Base-by-base conservation (phyloP, 148 eudicot genomes). In the Cornus controversa region DNA sequence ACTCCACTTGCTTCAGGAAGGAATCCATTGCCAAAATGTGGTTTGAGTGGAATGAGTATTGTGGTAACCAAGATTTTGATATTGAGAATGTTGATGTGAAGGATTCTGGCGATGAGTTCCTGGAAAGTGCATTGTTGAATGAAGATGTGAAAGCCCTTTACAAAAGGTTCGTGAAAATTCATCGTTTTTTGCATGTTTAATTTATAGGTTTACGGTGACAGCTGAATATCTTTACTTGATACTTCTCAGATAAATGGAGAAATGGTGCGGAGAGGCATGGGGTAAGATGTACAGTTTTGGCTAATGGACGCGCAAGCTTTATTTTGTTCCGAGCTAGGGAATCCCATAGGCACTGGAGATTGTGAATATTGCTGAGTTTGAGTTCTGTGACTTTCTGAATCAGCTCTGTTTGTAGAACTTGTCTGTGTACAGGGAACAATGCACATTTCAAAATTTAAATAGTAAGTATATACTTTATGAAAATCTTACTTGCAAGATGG, bases 11-110 rank as follows among this genome's bases (percentile, higher is more conserved):
- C 78, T 93, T 89, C 68, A 91, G 84, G 84, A 95, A 95, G 82
- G 97, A 95, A 74, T 84, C 86, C 13, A 95, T 95, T 70, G 88
- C 98, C 1, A 95, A 93, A 77, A 83, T 93, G 87, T 95, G 99
- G 99, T 95, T 95, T 24, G 99, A 95, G 67, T 95, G 96, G 96
- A 85, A 89, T 34, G 92, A 85, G 62, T 85, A 76, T 28, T 81
- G 84, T 75, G 91, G 94, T 37, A 70, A 66, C 18, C 75, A 73
- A 8, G 84, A 86, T 29, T 89, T 93, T 65, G 92, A 86, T 57
- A 85, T 95, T 89, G 89, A 87, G 75, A 72, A 72, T 13, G 79
- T 90, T 6, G 89, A 89, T 79, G 78, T 87, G 28, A 82, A 75
- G 22, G 85, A 90, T 15, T 91, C 83, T 77, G 99, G 87, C 23